Base-by-base conservation (phyloP, 2,329 filamentous ascomycete species). In the Zasmidium angulare region DNA sequence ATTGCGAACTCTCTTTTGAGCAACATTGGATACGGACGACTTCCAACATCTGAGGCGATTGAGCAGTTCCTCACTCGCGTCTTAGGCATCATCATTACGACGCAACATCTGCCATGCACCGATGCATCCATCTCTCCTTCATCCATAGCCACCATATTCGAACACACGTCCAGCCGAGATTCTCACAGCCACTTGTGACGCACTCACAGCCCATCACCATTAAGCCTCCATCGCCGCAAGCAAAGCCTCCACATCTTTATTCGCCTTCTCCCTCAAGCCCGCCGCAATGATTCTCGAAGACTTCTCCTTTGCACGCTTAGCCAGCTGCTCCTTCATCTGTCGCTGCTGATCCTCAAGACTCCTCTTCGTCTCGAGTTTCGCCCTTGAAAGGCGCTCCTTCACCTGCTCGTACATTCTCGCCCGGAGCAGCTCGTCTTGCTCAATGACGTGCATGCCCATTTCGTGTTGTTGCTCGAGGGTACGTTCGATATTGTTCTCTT, bases 381-480 rank as follows among this genome's bases (percentile, higher is more conserved):
- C 36, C 4, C 36, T 7, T 4, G 36, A 14, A 3, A 43, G 36
- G 6, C n/a, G 9, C n/a, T 43, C 36, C n/a, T 43, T 43, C 12
- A 43, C 6, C 36, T 43, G 36, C 14, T 43, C 36, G 53, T 78
- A 75, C n/a, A 75, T 72, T 21, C 71, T 64, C 21, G 74, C 67
- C 21, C 82, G 79, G 2, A 68, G 69, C 49, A 74, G 59, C 52
- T 77, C 71, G 20, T 82, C 67, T 19, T 75, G 67, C 40, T 78
- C 69, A 10, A 83, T 65, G 19, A 82, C 63, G 17, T 68, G 71
- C 59, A 75, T 63, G 48, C 77, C 79, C 52, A 79, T 77, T 26
- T 72, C 66, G 24, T 71, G 72, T 61, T 79, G 84, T 20, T 73
- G 74, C 10, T 76, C 71, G 2, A 81, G 66, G n/a, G 81, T 76